Evolutionary conservation across 768 basidiomycete species (phyloP).

Genomic region (Tubosaeta brunneosetosa): DNA sequence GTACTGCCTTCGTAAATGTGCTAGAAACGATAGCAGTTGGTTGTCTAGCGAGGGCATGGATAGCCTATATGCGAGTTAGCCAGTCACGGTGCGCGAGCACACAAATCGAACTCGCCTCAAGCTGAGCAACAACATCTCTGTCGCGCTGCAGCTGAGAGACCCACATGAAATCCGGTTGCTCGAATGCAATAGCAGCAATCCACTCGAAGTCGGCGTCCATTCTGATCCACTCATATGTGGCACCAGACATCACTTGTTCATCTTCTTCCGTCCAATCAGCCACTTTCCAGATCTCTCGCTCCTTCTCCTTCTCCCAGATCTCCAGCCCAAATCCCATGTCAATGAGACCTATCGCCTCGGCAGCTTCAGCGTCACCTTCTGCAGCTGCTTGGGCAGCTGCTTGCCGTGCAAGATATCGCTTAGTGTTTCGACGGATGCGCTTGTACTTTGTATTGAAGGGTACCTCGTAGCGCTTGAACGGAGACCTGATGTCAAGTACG

Average conservation of each 20-base stretch:
- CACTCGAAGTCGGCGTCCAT: constrained; percentile 99
- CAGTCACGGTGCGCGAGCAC: neutral
- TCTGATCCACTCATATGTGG: constrained; percentile 98
- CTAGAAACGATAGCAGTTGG: constrained; percentile 85
- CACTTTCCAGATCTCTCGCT: constrained; percentile 92
- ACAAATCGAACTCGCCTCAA: constrained; percentile 64
- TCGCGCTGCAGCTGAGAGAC: constrained; percentile 93
- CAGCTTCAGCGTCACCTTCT: constrained; percentile 87
- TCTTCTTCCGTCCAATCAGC: constrained; percentile 98
- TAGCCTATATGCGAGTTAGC: constrained; percentile 58
- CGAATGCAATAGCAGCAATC: constrained; percentile 89
- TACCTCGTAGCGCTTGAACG: constrained; percentile 93
- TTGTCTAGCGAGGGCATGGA: constrained; percentile 76
- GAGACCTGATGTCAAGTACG: constrained; percentile 82
- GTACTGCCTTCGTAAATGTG: constrained; percentile 86
- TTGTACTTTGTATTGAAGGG: constrained; percentile 99
- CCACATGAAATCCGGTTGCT: constrained; percentile 99
- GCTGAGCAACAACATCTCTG: constrained; percentile 92
- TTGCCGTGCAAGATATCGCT: constrained; percentile 91
- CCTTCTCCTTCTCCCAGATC: constrained; percentile 93
- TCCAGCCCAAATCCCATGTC: constrained; percentile 93
- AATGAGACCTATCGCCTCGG: constrained; percentile 89
- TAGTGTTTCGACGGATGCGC: constrained; percentile 91
- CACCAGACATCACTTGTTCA: constrained; percentile 87
- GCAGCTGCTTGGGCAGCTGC: constrained; percentile 91